These are phyloP conservation scores for Penicillium samsonianum DNA, from an alignment of 495 filamentous ascomycete species.

Conservation along the genomic window DNA sequence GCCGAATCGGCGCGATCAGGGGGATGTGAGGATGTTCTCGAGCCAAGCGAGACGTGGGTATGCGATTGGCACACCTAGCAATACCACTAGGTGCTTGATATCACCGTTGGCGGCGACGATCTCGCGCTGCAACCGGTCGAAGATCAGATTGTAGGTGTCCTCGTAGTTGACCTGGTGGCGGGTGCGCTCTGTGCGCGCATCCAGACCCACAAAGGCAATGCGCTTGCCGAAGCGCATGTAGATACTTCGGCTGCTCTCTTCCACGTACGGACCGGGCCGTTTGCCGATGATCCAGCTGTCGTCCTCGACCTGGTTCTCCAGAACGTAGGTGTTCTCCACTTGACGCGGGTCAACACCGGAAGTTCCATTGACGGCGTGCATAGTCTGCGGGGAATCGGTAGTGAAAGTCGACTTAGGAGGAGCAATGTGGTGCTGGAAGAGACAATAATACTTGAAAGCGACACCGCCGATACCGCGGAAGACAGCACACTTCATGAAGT, in stretches of 20 bases:
- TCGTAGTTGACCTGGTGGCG: conserved; percentile 88
- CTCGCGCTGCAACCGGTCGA: conserved; percentile 65
- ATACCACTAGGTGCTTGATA: conserved; percentile 80
- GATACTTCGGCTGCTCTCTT: conserved; percentile 75
- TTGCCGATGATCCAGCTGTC: conserved; percentile 78
- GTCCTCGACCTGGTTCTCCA: conserved; percentile 58
- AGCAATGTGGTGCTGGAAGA: conserved; percentile 91
- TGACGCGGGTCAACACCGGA: conserved; percentile 65
- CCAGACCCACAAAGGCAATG: conserved; percentile 84
- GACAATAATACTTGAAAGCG: conserved; percentile 86
- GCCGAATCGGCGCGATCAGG: conserved; percentile 82
- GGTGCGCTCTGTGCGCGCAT: conserved; percentile 89
- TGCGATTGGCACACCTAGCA: conserved; percentile 91
- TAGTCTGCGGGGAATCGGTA: conserved; percentile 62
- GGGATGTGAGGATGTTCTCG: conserved; percentile 83
- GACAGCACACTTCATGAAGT: conserved; percentile 89
- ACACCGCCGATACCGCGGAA: conserved; percentile 89
- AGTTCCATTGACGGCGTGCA: conserved; percentile 47
- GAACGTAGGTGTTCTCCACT: conserved; percentile 66
- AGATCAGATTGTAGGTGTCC: conserved; percentile 85
- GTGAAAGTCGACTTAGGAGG: conserved; percentile 83
- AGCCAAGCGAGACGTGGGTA: conserved; percentile 94
- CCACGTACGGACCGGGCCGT: conserved; percentile 75
- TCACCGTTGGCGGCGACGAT: conserved; percentile 59
- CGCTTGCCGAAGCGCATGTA: conserved; percentile 81